These are phyloP conservation scores for Fagopyrum homotropicum DNA, from an alignment of 148 eudicot genomes.

Conservation along the genomic window DNA sequence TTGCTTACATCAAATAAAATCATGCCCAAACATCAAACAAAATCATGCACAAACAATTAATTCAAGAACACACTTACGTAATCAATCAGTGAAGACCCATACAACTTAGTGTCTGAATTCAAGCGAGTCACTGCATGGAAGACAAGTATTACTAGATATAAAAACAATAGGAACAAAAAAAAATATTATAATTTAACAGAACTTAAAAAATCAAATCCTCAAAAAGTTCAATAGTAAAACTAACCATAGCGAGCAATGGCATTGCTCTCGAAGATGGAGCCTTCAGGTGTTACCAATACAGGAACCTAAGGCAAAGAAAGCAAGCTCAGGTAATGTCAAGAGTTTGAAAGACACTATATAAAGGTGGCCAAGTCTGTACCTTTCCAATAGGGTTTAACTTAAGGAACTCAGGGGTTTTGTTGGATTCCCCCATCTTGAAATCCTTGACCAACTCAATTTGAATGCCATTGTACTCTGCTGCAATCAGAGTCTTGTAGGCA, in stretches of 20 bases:
- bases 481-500: slow-evolving; percentile 61
- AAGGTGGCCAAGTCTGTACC: slow-evolving; percentile 20
- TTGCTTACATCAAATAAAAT: background rate
- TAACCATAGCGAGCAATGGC: slow-evolving; percentile 72
- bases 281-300: slow-evolving; percentile 61
- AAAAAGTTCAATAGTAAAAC: background rate
- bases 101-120: slow-evolving; percentile 44
- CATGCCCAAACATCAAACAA: background rate
- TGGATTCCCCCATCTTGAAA: slow-evolving; percentile 66
- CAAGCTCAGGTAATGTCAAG: background rate
- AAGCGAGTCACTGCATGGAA: slow-evolving; percentile 35
- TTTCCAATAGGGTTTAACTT: slow-evolving; percentile 80
- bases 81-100: slow-evolving; percentile 44
- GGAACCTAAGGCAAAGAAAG: slow-evolving; percentile 37
- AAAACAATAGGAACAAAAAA: background rate
- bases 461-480: slow-evolving; percentile 57
- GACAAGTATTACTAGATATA: background rate
- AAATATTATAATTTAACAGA: background rate
- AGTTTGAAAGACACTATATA: background rate
- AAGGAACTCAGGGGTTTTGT: slow-evolving; percentile 63
- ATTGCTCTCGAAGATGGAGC: slow-evolving; percentile 58
- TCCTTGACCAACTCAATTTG: slow-evolving; percentile 42
- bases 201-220: no score
- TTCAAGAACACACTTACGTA: slow-evolving; percentile 27
- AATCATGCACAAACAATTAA: background rate